Percentiles rank a stretch among this genome's conserved stretches.
Evolutionary conservation across 2,329 filamentous ascomycete genomes (phyloP).

Genomic region (Delphinella strobiligena): DNA sequence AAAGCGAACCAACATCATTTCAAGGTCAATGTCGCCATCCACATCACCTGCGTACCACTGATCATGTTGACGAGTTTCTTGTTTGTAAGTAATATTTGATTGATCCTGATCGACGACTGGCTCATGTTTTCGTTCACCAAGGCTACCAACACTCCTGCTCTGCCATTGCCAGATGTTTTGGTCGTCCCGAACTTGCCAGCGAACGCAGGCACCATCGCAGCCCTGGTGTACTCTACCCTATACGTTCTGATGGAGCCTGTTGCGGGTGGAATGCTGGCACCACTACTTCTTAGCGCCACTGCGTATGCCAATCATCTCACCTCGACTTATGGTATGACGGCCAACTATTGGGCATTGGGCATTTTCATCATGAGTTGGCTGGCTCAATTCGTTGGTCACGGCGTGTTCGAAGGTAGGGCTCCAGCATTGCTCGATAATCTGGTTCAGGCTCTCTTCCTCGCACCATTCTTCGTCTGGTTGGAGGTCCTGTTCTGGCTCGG

Average conservation of each 20-base stretch:
- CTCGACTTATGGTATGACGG: constrained; percentile 46
- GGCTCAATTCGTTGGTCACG: constrained; percentile 83
- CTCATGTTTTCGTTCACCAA: constrained; percentile 17
- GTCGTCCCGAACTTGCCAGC: constrained; percentile 45
- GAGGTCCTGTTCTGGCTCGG: constrained; percentile 83
- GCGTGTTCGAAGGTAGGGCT: constrained; percentile 73
- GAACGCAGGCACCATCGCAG: constrained; percentile 46
- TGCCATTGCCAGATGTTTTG: constrained; percentile 42
- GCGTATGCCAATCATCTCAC: constrained; percentile 67
- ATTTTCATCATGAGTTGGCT: constrained; percentile 71
- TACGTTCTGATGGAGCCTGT: constrained; percentile 93
- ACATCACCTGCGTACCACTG: constrained; percentile 67
- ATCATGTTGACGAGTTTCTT: constrained; percentile 61
- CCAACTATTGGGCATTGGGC: constrained; percentile 53
- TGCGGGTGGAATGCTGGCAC: constrained; percentile 65
- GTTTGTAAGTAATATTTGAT: constrained; percentile 43
- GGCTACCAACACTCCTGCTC: constrained; percentile 45
- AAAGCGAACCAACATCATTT: constrained; percentile 5
- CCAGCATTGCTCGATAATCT: constrained; percentile 86
- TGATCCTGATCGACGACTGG: constrained; percentile 6
- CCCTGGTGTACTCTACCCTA: constrained; percentile 57
- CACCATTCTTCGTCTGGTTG: constrained; percentile 95
- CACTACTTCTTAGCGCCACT: constrained; percentile 63
- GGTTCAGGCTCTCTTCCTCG: constrained; percentile 80
- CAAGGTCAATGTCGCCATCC: constrained; percentile 64